Evolutionary conservation across 306 rosid species (phyloP).

Genomic region (Quercus mongolica): DNA sequence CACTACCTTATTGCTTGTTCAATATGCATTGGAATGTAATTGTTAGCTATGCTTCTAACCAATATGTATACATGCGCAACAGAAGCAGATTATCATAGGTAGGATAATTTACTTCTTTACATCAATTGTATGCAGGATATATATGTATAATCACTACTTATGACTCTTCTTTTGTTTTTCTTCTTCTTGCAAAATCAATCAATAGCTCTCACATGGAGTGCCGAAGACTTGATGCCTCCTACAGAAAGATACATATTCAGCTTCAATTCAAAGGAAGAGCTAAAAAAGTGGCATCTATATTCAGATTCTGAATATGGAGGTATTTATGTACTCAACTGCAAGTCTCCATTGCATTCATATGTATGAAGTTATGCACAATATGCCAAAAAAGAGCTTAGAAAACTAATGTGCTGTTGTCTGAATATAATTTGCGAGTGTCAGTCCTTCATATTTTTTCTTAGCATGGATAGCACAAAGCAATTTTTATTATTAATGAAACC

Average conservation of each 20-base stretch:
- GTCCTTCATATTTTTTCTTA: neutral
- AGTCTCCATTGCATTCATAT: neutral
- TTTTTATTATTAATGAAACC: neutral
- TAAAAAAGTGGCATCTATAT: constrained; percentile 87
- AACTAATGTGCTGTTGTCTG: neutral
- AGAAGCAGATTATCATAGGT: neutral
- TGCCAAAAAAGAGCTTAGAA: neutral
- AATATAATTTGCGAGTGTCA: neutral
- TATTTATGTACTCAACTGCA: constrained; percentile 1
- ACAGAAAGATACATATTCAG: constrained; percentile 70
- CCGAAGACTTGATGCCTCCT: constrained; percentile 92
- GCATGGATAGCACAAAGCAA: neutral
- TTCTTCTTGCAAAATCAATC: constrained; percentile 17
- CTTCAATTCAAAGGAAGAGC: constrained; percentile 76
- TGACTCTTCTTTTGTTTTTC: neutral
- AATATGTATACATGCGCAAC: neutral
- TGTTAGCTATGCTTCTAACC: neutral
- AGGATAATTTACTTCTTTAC: neutral
- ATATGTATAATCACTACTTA: neutral
- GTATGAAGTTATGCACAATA: neutral
- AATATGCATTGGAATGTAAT: neutral
- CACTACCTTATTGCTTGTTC: neutral
- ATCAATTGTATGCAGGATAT: neutral
- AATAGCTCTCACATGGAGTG: constrained; percentile 57
- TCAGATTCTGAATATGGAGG: constrained; percentile 97